phyloP scores from a whole-genome alignment of 495 filamentous ascomycete genomes.

The Achaetomiella virescens region DNA sequence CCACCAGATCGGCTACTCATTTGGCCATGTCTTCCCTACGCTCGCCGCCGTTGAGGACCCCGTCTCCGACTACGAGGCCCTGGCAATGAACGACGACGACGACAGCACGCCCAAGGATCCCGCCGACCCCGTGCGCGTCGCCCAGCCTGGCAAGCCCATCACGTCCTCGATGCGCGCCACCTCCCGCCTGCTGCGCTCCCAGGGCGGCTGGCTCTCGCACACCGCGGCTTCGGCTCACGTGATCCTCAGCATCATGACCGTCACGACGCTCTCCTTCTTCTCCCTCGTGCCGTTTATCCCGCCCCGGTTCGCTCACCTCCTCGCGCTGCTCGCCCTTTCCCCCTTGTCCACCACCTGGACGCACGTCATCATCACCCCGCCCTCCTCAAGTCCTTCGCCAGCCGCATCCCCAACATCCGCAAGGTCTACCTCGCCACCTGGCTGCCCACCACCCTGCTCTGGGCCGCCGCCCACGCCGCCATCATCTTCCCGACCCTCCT shows the following conservation, averaged over 20 bases:
- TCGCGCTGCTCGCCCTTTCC: conserved; percentile 29
- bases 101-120: conserved; percentile 20
- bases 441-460: conserved; percentile 32
- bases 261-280: conserved; percentile 20
- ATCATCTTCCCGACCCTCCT: conserved; percentile 24
- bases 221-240: conserved; percentile 36
- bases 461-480: conserved; percentile 26
- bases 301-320: conserved; percentile 26
- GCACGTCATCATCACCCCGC: conserved; percentile 41
- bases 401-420: conserved; percentile 40
- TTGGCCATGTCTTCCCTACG: conserved; percentile 35
- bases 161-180: conserved; percentile 41
- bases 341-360: conserved; percentile 40
- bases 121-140: conserved; percentile 22
- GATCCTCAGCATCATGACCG: conserved; percentile 16
- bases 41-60: conserved; percentile 47
- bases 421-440: conserved; percentile 40
- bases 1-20: conserved; percentile 35
- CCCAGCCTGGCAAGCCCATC: conserved; percentile 24
- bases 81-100: conserved; percentile 36
- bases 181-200: conserved; percentile 31
- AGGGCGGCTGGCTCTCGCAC: conserved; percentile 33
- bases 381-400: conserved; percentile 34
- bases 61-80: conserved; percentile 41
- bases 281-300: conserved; percentile 17